Conservation (phyloP, 148 eudicot genomes). For the Dysphania ambrosioides region DNA sequence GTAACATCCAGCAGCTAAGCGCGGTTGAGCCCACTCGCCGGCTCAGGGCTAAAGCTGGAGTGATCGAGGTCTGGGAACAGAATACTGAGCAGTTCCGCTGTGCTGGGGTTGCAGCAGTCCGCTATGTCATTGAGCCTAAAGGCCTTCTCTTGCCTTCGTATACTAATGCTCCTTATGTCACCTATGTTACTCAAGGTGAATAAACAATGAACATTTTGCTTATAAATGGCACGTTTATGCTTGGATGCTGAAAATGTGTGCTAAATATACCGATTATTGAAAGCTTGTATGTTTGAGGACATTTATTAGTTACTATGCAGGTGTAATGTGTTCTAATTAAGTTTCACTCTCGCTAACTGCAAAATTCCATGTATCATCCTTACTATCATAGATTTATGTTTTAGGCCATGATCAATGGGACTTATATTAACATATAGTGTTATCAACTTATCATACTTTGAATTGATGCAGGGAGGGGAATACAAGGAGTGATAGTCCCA, state of each 20-base stretch:
- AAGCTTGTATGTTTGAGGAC: no score
- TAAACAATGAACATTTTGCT: neutral
- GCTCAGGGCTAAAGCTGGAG: constrained; percentile 45
- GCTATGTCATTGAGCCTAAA: constrained; percentile 41
- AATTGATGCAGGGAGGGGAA: constrained; percentile 40
- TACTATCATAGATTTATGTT: no score
- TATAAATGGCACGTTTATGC: no score
- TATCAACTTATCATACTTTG: no score
- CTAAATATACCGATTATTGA: no score
- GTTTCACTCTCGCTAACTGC: no score
- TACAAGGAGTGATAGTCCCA: constrained; percentile 49
- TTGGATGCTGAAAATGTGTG: no score
- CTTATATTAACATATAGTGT: neutral
- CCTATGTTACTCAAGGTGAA: constrained; percentile 46
- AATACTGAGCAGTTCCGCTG: constrained; percentile 38
- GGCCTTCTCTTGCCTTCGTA: constrained; percentile 61
- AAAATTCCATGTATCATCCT: no score
- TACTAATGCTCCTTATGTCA: constrained; percentile 47
- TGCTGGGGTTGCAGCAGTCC: constrained; percentile 43
- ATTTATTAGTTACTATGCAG: no score
- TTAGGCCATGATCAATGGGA: no score
- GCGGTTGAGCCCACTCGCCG: constrained; percentile 41
- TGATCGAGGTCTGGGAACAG: constrained; percentile 47
- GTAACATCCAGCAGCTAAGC: constrained; percentile 37
- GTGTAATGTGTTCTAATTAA: no score